Evolutionary conservation across 345 rosid genomes (phyloP).

Genomic region (Arabis alpina): DNA sequence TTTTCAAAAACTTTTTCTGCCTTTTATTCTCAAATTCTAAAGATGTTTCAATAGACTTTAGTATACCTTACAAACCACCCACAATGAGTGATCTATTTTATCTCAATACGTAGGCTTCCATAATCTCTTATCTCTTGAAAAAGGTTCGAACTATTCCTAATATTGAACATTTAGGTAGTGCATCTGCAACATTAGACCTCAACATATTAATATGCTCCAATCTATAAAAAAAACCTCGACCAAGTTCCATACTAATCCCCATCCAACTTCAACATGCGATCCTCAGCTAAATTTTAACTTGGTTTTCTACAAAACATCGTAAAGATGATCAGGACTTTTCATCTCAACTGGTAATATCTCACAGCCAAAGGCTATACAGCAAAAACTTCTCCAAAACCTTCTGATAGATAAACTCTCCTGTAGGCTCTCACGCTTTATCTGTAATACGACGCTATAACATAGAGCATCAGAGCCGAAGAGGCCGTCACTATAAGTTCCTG

Average conservation of each 20-base stretch:
- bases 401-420: neutral
- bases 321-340: slow-evolving; percentile 11
- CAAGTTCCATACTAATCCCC: neutral
- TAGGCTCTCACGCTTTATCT: slow-evolving; percentile 42
- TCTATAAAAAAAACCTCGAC: neutral
- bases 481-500: slow-evolving; percentile 71
- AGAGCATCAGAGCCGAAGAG: slow-evolving; percentile 55
- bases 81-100: neutral
- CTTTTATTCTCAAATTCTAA: too few relatives aligned
- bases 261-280: slow-evolving; percentile 2
- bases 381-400: slow-evolving; percentile 30
- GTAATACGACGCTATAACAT: slow-evolving; percentile 57
- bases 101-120: neutral
- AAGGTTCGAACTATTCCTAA: neutral
- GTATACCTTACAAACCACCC: too few relatives aligned
- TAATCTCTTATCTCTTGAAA: neutral
- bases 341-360: slow-evolving; percentile 23
- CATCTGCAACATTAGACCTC: neutral
- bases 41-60: too few relatives aligned
- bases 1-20: too few relatives aligned
- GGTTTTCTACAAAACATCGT: neutral
- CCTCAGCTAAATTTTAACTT: neutral
- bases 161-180: neutral
- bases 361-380: slow-evolving; percentile 24
- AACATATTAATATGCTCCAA: neutral